Evolutionary conservation across 345 rosid genomes (phyloP).

Genomic region (Triadica sebifera): DNA sequence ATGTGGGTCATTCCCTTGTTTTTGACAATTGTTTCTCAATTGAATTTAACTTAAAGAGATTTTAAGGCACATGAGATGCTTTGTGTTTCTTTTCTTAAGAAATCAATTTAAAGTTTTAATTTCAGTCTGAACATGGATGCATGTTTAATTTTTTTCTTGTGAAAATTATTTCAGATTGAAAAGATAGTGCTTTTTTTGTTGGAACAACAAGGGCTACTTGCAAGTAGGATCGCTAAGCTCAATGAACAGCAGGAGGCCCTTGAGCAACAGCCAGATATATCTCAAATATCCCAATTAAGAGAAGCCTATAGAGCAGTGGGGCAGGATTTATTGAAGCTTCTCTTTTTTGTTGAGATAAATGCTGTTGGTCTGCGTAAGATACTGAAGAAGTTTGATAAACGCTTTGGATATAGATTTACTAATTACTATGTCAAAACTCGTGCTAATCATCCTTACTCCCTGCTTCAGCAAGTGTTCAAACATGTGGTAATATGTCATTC

Average conservation of each 20-base stretch:
- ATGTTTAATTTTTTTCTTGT: slow-evolving; percentile 6
- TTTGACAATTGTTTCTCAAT: not conserved
- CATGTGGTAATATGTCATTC: slow-evolving; percentile 77
- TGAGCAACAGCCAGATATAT: slow-evolving; percentile 62
- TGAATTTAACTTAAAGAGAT: slow-evolving; percentile 1
- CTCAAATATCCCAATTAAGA: slow-evolving; percentile 56
- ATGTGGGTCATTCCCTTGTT: too few species aligned
- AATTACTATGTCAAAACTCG: slow-evolving; percentile 93
- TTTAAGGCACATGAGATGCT: not conserved
- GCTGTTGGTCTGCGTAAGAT: slow-evolving; percentile 94
- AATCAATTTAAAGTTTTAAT: not conserved
- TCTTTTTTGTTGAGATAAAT: slow-evolving; percentile 80
- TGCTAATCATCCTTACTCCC: slow-evolving; percentile 97
- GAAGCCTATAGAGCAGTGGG: slow-evolving; percentile 81
- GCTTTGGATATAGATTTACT: slow-evolving; percentile 89
- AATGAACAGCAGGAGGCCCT: slow-evolving; percentile 67
- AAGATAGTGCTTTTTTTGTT: slow-evolving; percentile 86
- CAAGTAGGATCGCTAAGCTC: slow-evolving; percentile 62
- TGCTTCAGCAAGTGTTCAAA: slow-evolving; percentile 97
- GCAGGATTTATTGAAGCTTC: slow-evolving; percentile 73
- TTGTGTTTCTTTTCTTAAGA: slow-evolving; percentile 6
- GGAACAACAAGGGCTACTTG: slow-evolving; percentile 93
- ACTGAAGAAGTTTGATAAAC: slow-evolving; percentile 93
- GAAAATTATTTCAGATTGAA: slow-evolving; percentile 65
- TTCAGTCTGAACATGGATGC: not conserved